These are phyloP conservation scores for Notholithocarpus densiflorus DNA, from an alignment of 306 rosid genomes.

Conservation along the genomic window DNA sequence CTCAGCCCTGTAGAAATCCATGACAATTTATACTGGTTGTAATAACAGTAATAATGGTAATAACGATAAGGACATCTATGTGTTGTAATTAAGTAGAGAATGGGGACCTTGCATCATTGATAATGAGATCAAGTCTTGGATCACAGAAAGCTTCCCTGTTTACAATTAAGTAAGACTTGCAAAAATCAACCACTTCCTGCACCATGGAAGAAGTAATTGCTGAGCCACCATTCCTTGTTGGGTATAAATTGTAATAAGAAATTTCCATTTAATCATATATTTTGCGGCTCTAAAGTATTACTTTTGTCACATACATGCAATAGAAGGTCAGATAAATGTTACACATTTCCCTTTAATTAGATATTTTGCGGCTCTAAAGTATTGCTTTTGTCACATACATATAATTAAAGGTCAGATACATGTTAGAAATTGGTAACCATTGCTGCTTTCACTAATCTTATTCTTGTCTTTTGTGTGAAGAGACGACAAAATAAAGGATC, in stretches of 20 bases:
- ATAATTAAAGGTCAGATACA: neutral
- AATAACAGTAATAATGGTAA: neutral
- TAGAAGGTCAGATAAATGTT: neutral
- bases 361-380: neutral
- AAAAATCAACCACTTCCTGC: conserved; percentile 94
- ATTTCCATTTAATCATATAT: neutral
- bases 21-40: conserved; percentile 2
- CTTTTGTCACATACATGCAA: neutral
- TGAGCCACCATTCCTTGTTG: neutral
- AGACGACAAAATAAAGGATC: neutral
- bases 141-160: conserved; percentile 89
- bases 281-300: neutral
- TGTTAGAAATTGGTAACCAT: neutral
- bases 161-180: conserved; percentile 77
- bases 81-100: neutral
- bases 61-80: neutral
- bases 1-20: conserved; percentile 60
- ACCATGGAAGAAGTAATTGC: conserved; percentile 14
- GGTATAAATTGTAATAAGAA: neutral
- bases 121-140: conserved; percentile 70
- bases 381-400: neutral
- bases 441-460: neutral
- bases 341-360: neutral
- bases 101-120: conserved; percentile 84
- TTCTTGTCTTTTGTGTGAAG: neutral